phyloP scores from a whole-genome alignment of 2,329 filamentous ascomycete genomes.

The Tolypocladium album region DNA sequence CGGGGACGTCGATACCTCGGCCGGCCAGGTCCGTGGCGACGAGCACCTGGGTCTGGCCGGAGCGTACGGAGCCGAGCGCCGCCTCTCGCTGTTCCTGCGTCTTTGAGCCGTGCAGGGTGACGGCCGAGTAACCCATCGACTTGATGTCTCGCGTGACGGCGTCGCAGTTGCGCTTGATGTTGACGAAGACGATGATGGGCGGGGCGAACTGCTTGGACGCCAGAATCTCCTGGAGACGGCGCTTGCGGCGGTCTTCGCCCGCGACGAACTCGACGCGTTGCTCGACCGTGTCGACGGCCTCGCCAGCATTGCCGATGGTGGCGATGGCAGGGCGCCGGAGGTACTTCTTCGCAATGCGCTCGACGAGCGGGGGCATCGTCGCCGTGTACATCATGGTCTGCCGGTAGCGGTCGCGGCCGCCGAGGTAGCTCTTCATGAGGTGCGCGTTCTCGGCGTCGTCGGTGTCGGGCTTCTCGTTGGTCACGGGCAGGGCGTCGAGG shows the following conservation, averaged over 20 bases:
- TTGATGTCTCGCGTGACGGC: slow-evolving; percentile 91
- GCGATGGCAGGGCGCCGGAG: slow-evolving; percentile 86
- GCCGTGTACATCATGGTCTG: slow-evolving; percentile 99
- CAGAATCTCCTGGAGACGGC: slow-evolving; percentile 85
- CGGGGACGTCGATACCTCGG: slow-evolving; percentile 93
- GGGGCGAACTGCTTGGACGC: slow-evolving; percentile 67
- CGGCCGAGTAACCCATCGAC: slow-evolving; percentile 79
- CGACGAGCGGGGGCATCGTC: slow-evolving; percentile 87
- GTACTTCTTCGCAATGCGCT: slow-evolving; percentile 95
- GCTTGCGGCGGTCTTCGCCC: slow-evolving; percentile 94
- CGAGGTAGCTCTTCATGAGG: slow-evolving; percentile 74
- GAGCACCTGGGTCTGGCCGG: slow-evolving; percentile 72
- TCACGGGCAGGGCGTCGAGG: slow-evolving; percentile 81
- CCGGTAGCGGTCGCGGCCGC: slow-evolving; percentile 69
- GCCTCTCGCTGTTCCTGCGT: slow-evolving; percentile 97
- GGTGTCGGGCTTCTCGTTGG: slow-evolving; percentile 89
- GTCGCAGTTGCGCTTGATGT: slow-evolving; percentile 98
- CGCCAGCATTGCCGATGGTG: slow-evolving; percentile 86
- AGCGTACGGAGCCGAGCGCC: slow-evolving; percentile 74
- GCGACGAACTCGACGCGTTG: slow-evolving; percentile 87
- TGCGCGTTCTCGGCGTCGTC: slow-evolving; percentile 80
- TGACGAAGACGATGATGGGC: slow-evolving; percentile 98
- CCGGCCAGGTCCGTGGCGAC: slow-evolving; percentile 94
- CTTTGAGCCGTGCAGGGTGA: slow-evolving; percentile 90
- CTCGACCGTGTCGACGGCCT: slow-evolving; percentile 95